phyloP scores from a whole-genome alignment of 176 grass and related monocot genomes.

The Tillandsia fasciculata region DNA sequence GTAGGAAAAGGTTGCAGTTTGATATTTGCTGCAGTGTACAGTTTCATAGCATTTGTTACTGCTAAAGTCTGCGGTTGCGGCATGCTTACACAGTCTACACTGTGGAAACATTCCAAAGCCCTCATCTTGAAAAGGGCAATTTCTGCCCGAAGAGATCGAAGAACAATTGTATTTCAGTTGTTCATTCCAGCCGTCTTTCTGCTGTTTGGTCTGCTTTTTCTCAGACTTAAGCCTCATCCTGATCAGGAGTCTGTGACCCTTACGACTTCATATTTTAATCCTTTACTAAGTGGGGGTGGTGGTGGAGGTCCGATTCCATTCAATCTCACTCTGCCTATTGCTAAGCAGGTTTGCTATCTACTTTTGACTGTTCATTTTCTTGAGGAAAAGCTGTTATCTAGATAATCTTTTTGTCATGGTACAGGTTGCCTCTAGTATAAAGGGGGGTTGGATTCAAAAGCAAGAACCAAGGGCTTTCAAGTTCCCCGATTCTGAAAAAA shows the following conservation, averaged over 20 bases:
- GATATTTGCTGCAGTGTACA: conserved; percentile 18
- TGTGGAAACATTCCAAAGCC: conserved; percentile 36
- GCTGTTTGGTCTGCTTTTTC: conserved; percentile 34
- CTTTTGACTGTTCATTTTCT: background rate
- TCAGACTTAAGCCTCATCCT: conserved; percentile 40
- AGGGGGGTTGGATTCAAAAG: conserved; percentile 42
- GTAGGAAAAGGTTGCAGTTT: conserved; percentile 22
- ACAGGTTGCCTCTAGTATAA: conserved; percentile 35
- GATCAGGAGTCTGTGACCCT: conserved; percentile 35
- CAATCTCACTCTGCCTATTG: conserved; percentile 37
- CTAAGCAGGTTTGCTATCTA: conserved; percentile 23
- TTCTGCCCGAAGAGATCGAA: conserved; percentile 32
- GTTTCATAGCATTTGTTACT: conserved; percentile 17
- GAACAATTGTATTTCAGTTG: conserved; percentile 36
- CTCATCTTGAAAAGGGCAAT: conserved; percentile 35
- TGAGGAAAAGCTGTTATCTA: background rate
- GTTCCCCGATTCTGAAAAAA: conserved; percentile 35
- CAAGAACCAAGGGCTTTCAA: conserved; percentile 26
- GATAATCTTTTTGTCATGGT: background rate
- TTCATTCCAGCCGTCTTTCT: conserved; percentile 36
- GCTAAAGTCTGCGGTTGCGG: conserved; percentile 25
- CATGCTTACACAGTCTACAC: conserved; percentile 23
- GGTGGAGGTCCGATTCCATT: conserved; percentile 41
- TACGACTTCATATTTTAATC: conserved; percentile 43
- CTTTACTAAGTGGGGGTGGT: conserved; percentile 31